Base-by-base conservation (phyloP, 208 protist species). In the Leishmania tropica region DNA sequence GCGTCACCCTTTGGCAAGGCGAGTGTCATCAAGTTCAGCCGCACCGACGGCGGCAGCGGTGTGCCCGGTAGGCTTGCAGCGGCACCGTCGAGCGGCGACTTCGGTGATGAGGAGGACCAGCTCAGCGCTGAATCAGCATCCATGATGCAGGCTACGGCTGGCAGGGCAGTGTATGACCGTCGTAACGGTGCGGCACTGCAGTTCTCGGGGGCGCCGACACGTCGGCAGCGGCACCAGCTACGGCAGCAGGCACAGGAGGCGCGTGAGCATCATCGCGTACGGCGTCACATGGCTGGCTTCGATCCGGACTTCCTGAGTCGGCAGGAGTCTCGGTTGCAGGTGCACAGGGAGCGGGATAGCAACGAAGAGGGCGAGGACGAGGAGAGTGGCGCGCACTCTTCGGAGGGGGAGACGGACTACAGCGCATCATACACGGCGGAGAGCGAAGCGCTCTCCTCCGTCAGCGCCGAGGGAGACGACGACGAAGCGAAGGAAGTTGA, bases 271-370 rank as follows among this genome's bases (percentile, higher is more conserved):
- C 40, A 82, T 28, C 83, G 83, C 19, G 79, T 87, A 75, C 67
- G 64, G 28, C 75, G 47, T 17, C 83, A 90, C 75, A 81, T 87
- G 81, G 56, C 80, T 35, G 85, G 81, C 58, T 90, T 86, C 45
- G 87, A 90, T 37, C 53, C 73, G 60, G 85, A 76, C 31, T 84
- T 73, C 37, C 68, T 90, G 2, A 60, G 19, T 0, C 71, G 74
- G 11, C 53, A 88, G 48, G 87, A 90, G 75, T 77, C 85, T 3
- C 77, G 71, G 54, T 67, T 89, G 4, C 76, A 24, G 13, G 51
- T 83, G 42, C 40, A 84, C 40, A 40, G 7, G 51, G 19, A 40
- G 53, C 35, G 51, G 47, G 31, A 13, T 17, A 62, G 51, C 31
- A 76, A 47, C 51, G 47, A 67, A 3, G 79, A 85, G 40, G 71